phyloP scores from a whole-genome alignment of 2,329 filamentous ascomycete genomes.

The Trichoderma harzianum region DNA sequence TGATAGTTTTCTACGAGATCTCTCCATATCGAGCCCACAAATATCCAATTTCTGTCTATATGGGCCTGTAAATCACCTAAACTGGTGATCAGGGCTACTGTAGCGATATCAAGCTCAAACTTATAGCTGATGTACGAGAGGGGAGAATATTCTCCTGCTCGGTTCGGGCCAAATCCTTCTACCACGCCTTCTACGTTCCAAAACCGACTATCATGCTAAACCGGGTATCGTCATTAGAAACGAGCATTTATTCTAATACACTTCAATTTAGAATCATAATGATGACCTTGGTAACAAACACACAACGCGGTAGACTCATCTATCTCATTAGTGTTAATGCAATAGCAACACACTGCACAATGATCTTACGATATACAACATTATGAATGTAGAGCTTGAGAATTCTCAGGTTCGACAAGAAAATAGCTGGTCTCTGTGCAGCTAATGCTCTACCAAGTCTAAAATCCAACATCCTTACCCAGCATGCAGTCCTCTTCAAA shows the following conservation, averaged over 20 bases:
- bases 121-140: too few species aligned
- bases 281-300: neutral
- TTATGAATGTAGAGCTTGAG: neutral
- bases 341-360: neutral
- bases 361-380: neutral
- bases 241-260: too few species aligned
- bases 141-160: too few species aligned
- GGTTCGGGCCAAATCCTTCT: too few species aligned
- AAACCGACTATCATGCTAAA: too few species aligned
- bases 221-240: too few species aligned
- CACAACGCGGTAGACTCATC: neutral
- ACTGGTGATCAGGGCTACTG: too few species aligned
- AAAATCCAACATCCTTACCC: neutral
- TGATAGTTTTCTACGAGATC: too few species aligned
- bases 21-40: rapidly evolving
- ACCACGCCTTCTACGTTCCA: too few species aligned
- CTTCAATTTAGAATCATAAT: neutral
- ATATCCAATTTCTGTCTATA: too few species aligned
- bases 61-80: too few species aligned
- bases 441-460: neutral
- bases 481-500: neutral
- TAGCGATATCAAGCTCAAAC: too few species aligned
- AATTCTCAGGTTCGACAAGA: neutral
- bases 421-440: neutral
- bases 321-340: neutral